A percentile compares a stretch with the other conserved stretches of the same genome.
These are phyloP conservation scores for Candida khao-thaluensis DNA, from an alignment of 805 yeast genomes.

Conservation along the genomic window DNA sequence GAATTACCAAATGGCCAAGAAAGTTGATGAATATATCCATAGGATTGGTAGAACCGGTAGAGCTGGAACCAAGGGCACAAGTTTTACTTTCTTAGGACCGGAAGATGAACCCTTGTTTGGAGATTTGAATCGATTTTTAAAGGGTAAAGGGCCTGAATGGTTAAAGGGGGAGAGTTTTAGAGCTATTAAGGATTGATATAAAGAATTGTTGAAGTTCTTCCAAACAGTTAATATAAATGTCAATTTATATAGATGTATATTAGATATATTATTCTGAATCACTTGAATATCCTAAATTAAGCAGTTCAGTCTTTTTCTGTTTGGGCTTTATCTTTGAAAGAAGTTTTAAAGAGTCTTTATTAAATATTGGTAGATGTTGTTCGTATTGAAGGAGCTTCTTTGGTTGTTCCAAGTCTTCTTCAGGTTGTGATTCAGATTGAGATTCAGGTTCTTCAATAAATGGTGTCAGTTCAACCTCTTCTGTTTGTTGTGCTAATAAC, in stretches of 20 bases:
- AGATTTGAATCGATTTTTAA: constrained; percentile 50
- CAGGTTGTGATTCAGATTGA: constrained; percentile 9
- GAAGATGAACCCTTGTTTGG: constrained; percentile 53
- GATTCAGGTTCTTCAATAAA: constrained; percentile 18
- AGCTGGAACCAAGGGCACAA: constrained; percentile 79
- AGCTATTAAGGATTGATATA: constrained; percentile 13
- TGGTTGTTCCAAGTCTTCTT: constrained; percentile 2
- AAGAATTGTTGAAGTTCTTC: no score
- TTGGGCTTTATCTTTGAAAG: constrained; percentile 17
- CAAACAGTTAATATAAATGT: no score
- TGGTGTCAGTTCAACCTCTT: background rate
- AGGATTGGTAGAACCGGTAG: constrained; percentile 97
- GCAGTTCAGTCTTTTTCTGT: no score
- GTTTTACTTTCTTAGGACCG: constrained; percentile 68
- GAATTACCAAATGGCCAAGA: constrained; percentile 79
- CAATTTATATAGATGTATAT: no score
- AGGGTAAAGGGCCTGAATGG: constrained; percentile 22
- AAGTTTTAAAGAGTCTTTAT: constrained; percentile 14
- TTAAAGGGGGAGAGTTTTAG: constrained; percentile 1
- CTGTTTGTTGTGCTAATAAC: constrained; percentile 31
- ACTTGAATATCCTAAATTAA: constrained; percentile 28
- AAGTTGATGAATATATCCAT: constrained; percentile 83
- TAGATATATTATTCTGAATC: constrained; percentile 23
- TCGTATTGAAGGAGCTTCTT: background rate
- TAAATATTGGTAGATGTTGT: constrained; percentile 11